Base-by-base conservation (phyloP, 257 asterid species). In the Nicotiana benthamiana region DNA sequence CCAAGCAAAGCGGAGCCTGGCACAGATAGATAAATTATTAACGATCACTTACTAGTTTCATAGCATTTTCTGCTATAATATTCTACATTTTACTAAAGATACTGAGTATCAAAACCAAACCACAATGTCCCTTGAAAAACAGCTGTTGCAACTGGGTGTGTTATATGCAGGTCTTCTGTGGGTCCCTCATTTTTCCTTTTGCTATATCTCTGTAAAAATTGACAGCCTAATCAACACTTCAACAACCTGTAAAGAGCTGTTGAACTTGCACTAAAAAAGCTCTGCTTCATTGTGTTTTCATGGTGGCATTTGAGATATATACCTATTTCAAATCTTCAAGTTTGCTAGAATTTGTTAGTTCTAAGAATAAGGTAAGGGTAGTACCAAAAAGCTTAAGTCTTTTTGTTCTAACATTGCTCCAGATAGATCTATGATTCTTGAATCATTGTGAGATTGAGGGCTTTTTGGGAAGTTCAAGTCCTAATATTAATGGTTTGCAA, bases 161-260 rank as follows among this genome's bases (percentile, higher is more conserved):
- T 68, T 62, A 52, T 74, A n/a, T 84, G 70, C 75, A 80, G 40
- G 72, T 85, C 77, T 52, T 75, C 67, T 66, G 80, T 80, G 89
- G 93, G 96, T 78, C 92, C 92, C 7, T 13, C 40, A 20, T 80
- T 74, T 87, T 43, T 22, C 77, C 81, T 81, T 85, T 85, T 84
- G 79, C 84, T 85, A 86, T 75, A 66, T 85, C 93, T 83, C 88
- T 79, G 86, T 83, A 91, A 74, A 52, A 53, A 74, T 48, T 74
- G 79, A 74, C 93, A 88, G 90, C 92, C 93, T 86, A 87, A 88
- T 87, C 90, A 74, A 86, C 48, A 40, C 48, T 40, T 40, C 48
- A 40, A 88, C 96, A 91, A 92, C 91, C 93, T 88, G 96, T 86
- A 90, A 91, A 86, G 91, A 86, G 89, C 92, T 89, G 92, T 80